Conservation (phyloP, 306 rosid genomes). For the Spatholobus suberectus region DNA sequence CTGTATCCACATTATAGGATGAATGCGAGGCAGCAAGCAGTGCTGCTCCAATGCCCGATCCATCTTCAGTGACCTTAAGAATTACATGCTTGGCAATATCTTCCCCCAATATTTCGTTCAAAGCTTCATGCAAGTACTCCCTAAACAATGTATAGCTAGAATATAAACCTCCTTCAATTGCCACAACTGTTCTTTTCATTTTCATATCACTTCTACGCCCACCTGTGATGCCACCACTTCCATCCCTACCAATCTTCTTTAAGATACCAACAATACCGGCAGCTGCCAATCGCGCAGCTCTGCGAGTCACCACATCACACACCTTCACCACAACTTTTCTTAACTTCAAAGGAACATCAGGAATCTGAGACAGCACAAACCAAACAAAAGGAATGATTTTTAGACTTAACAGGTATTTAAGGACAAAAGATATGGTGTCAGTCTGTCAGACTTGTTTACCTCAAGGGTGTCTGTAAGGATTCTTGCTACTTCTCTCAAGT, state of each 20-base stretch:
- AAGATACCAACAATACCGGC: conserved; percentile 88
- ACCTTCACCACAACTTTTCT: conserved; percentile 78
- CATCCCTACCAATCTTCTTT: conserved; percentile 92
- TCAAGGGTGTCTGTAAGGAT: conserved; percentile 67
- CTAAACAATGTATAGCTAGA: conserved; percentile 70
- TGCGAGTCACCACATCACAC: conserved; percentile 78
- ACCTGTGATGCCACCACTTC: conserved; percentile 82
- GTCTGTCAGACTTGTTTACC: conserved; percentile 57
- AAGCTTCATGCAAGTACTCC: conserved; percentile 80
- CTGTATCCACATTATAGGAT: conserved; percentile 69
- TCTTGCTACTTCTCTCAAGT: conserved; percentile 68
- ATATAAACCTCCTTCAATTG: conserved; percentile 85
- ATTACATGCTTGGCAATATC: conserved; percentile 75
- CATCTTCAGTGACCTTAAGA: conserved; percentile 83
- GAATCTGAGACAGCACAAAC: conserved; percentile 60
- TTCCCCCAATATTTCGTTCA: conserved; percentile 81
- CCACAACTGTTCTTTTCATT: conserved; percentile 77
- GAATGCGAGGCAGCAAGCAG: conserved; percentile 86
- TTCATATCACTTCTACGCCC: conserved; percentile 66
- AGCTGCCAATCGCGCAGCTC: conserved; percentile 94
- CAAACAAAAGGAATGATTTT: conserved; percentile 16
- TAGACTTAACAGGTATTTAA: background rate
- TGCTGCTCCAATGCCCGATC: conserved; percentile 87
- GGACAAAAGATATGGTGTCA: background rate
- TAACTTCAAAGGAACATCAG: conserved; percentile 66